Base-by-base conservation (phyloP, 1,284 basidiomycete genomes). In the Schizophyllum commune region DNA sequence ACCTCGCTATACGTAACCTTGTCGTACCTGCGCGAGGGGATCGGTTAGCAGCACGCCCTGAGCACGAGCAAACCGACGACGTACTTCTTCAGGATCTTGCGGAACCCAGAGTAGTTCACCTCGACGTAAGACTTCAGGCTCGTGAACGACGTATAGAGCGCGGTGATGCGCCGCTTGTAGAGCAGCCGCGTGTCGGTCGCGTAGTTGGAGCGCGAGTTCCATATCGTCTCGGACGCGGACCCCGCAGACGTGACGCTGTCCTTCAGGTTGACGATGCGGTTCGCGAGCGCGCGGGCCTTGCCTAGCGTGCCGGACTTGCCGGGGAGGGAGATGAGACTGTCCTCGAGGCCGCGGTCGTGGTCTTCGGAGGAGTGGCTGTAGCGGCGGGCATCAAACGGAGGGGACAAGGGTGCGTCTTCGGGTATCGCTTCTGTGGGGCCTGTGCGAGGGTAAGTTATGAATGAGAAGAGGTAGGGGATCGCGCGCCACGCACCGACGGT, bases 11-110 rank as follows among this genome's bases (percentile, higher is more conserved):
- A 87, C 1, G 89, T 94, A 65, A 97, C 92, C 74, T 98, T 98
- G 82, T 98, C 96, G 71, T 97, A 98, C 71, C 91, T 92, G 64
- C 39, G 51, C 33, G 52, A n/a, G 32, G 39, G 4, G 34, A 9
- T 57, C 17, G 8, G 64, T 66, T 57, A 64, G 52, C 13, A 59
- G 39, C 21, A 55, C 33, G 55, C 58, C 32, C 56, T 39, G 22
- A 58, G 58, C 57, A 59, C 54, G 60, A 55, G 55, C 53, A 52
- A 56, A 62, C 4, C 6, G 33, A 72, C 84, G 63, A 47, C 39
- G 39, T 71, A 94, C 90, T 98, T 98, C 75, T 99, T 99, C 69
- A 98, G 73, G 52, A 98, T 96, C 80, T 99, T 98, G 68, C 94
- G 86, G 76, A 98, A 94, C 0, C 96, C 97, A 0, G 92, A 92